A percentile compares a stretch with the other conserved stretches of the same genome.
Evolutionary conservation across 129 eudicot species (phyloP).

Genomic region (Mikania micrantha): DNA sequence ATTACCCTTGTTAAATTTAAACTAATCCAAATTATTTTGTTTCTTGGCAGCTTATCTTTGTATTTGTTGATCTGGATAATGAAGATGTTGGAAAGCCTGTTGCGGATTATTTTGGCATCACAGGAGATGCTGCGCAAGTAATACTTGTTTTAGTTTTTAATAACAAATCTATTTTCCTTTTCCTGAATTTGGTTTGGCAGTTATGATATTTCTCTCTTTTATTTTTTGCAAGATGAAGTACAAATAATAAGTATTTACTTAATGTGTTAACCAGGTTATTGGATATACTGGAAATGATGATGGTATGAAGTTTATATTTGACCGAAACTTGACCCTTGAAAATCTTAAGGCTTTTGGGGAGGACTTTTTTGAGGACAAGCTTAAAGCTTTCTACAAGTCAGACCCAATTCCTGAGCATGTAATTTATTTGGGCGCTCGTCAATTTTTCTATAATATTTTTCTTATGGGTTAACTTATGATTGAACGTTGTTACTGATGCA

Average conservation of each 20-base stretch:
- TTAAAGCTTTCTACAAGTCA: slow-evolving; percentile 72
- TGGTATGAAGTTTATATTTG: slow-evolving; percentile 49
- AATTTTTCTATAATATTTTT: background rate
- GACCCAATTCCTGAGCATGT: slow-evolving; percentile 85
- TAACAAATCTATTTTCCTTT: background rate
- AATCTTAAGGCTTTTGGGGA: slow-evolving; percentile 71
- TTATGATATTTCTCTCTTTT: background rate
- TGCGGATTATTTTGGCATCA: slow-evolving; percentile 76
- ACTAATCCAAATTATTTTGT: slow-evolving; percentile 6
- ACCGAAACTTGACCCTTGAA: slow-evolving; percentile 50
- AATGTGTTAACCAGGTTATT: slow-evolving; percentile 48
- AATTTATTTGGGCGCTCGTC: slow-evolving; percentile 21
- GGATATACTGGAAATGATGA: slow-evolving; percentile 72
- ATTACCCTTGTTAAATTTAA: background rate
- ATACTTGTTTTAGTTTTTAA: background rate
- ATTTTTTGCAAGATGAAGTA: background rate
- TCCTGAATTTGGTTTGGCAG: background rate
- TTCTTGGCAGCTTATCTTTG: slow-evolving; percentile 64
- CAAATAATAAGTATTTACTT: background rate
- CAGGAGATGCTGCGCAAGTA: slow-evolving; percentile 78
- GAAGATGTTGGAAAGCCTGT: slow-evolving; percentile 89
- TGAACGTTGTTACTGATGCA: slow-evolving; percentile 15
- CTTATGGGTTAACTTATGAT: background rate
- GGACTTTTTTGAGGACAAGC: slow-evolving; percentile 64
- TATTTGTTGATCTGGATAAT: slow-evolving; percentile 69